Evolutionary conservation across 2,329 filamentous ascomycete genomes (phyloP).

Genomic region (Saccharata proteae): DNA sequence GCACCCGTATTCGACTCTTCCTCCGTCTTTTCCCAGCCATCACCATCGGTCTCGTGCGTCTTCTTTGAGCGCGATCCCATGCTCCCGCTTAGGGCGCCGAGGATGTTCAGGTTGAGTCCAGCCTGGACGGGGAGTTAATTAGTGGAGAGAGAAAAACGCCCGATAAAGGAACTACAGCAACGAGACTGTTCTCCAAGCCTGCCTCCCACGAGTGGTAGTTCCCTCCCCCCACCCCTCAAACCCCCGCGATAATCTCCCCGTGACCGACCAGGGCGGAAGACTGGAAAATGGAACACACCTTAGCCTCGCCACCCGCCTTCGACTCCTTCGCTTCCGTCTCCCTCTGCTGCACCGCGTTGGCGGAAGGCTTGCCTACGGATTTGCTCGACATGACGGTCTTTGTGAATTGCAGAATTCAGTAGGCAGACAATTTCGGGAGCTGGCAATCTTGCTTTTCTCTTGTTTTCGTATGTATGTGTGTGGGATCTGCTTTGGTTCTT

Average conservation of each 20-base stretch:
- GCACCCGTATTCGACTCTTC: slow-evolving; percentile 14
- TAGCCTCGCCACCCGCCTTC: slow-evolving; percentile 19
- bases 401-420: too few relatives aligned
- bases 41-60: slow-evolving; percentile 17
- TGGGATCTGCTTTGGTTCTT: too few relatives aligned
- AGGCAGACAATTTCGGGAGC: too few relatives aligned
- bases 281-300: slow-evolving; percentile 12
- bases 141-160: not conserved
- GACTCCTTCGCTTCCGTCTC: slow-evolving; percentile 21
- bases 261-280: not conserved
- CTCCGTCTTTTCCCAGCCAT: slow-evolving; percentile 14
- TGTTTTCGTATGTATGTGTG: too few relatives aligned
- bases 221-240: too few relatives aligned
- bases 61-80: slow-evolving; percentile 19
- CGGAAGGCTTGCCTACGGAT: too few relatives aligned
- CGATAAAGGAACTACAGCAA: not conserved
- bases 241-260: not conserved
- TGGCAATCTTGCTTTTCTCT: too few relatives aligned
- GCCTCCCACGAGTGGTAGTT: too few relatives aligned
- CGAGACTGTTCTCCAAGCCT: too few relatives aligned
- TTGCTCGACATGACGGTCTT: too few relatives aligned
- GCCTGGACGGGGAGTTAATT: slow-evolving; percentile 12
- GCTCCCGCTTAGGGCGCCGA: slow-evolving; percentile 22
- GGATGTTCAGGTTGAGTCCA: slow-evolving; percentile 24
- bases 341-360: too few relatives aligned